phyloP scores from a whole-genome alignment of 2,329 filamentous ascomycete genomes.

The Lachnellula hyalina region DNA sequence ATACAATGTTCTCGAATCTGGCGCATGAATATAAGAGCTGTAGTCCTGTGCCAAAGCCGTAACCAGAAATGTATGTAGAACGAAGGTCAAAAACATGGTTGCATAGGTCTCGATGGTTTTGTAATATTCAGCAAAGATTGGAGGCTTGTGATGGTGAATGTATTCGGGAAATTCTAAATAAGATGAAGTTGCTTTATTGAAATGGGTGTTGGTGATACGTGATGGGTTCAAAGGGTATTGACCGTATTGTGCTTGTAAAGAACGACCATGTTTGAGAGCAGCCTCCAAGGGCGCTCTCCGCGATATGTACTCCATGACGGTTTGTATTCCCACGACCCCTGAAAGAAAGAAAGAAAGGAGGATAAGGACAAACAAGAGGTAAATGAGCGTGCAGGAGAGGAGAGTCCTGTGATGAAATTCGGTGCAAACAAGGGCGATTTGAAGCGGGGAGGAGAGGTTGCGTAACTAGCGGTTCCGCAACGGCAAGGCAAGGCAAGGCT shows the following conservation, averaged over 20 bases:
- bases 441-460: too few species aligned
- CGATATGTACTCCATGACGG: not conserved
- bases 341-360: not conserved
- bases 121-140: not conserved
- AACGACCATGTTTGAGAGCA: not conserved
- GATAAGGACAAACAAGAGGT: not conserved
- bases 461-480: too few species aligned
- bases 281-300: not conserved
- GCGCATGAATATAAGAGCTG: slow-evolving; percentile 30
- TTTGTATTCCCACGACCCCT: too few species aligned
- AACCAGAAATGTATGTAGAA: not conserved
- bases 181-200: not conserved
- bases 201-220: not conserved
- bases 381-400: not conserved
- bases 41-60: not conserved
- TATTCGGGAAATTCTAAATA: not conserved
- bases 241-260: not conserved
- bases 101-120: not conserved
- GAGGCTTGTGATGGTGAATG: not conserved
- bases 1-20: slow-evolving; percentile 24
- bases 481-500: too few species aligned
- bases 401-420: not conserved
- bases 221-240: not conserved
- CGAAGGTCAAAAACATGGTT: not conserved
- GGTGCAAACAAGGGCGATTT: not conserved